Conservation (phyloP, 2,329 filamentous ascomycete species). For the Apiospora koreana region DNA sequence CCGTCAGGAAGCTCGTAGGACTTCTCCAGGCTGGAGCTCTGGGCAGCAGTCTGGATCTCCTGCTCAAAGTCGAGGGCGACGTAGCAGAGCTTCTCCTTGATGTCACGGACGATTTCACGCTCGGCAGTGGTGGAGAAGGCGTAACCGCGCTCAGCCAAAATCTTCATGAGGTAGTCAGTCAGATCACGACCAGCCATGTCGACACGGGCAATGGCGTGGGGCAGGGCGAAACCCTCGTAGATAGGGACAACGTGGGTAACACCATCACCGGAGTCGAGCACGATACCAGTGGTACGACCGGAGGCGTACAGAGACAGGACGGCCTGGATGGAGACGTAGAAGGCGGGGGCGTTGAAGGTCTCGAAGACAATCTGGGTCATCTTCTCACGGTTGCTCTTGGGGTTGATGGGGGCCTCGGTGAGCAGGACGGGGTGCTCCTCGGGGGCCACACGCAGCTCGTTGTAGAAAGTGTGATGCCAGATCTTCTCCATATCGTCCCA, state of each 20-base stretch:
- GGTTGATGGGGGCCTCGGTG: conserved; percentile 99
- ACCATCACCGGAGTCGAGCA: conserved; percentile 99
- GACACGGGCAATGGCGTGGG: conserved; percentile 99
- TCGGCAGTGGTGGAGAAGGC: conserved; percentile 99
- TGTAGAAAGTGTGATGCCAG: conserved; percentile 99
- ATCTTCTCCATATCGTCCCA: conserved; percentile 99
- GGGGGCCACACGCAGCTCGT: conserved; percentile 98
- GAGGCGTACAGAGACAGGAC: conserved; percentile 99
- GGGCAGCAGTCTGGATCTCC: conserved; percentile 99
- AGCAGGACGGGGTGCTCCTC: conserved; percentile 99
- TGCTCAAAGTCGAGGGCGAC: conserved; percentile 99
- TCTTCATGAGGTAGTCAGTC: conserved; percentile 99
- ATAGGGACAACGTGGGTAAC: conserved; percentile 99
- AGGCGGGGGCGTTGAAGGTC: conserved; percentile 99
- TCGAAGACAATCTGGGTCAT: conserved; percentile 99
- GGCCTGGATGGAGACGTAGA: conserved; percentile 99
- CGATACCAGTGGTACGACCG: conserved; percentile 99
- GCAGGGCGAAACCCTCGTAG: conserved; percentile 99
- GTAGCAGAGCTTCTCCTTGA: conserved; percentile 99
- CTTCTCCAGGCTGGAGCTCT: conserved; percentile 99
- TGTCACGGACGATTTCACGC: conserved; percentile 99
- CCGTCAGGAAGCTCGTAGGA: conserved; percentile 99
- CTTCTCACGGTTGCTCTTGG: conserved; percentile 99
- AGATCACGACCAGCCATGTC: conserved; percentile 99
- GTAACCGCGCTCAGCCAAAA: conserved; percentile 98